These are phyloP conservation scores for Cubamyces sp. DNA, from an alignment of 768 basidiomycete genomes.

Conservation along the genomic window DNA sequence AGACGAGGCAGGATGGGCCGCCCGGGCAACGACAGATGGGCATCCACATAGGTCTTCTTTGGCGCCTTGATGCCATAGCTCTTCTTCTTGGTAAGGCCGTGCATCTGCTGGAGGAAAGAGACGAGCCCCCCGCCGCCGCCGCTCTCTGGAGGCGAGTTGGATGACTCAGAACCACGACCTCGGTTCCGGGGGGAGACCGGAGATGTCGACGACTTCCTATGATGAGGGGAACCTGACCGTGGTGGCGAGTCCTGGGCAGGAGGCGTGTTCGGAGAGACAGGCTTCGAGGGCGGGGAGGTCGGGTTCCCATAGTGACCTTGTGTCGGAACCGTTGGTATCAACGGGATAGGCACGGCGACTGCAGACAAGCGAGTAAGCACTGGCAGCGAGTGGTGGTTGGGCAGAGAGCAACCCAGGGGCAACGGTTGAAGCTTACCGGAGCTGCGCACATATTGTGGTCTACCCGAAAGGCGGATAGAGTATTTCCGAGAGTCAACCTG, in stretches of 20 bases:
- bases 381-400: no score
- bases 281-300: constrained; percentile 10
- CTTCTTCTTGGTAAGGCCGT: constrained; percentile 68
- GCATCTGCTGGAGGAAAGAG: constrained; percentile 63
- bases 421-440: constrained; percentile 4
- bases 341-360: constrained; percentile 10
- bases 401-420: background rate
- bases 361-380: background rate
- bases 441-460: constrained; percentile 24
- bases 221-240: constrained; percentile 11
- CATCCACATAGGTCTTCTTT: constrained; percentile 23
- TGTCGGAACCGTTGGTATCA: constrained; percentile 12
- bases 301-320: constrained; percentile 22
- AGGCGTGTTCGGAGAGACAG: constrained; percentile 12
- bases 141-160: constrained; percentile 32
- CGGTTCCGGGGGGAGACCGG: constrained; percentile 25
- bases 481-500: constrained; percentile 41
- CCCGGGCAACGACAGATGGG: constrained; percentile 12
- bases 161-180: constrained; percentile 24
- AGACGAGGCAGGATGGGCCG: constrained; percentile 29
- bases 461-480: constrained; percentile 49
- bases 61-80: constrained; percentile 27
- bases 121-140: constrained; percentile 52
- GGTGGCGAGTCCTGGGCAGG: constrained; percentile 13
- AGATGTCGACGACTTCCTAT: constrained; percentile 34